Evolutionary conservation across 1,284 basidiomycete genomes (phyloP).

Genomic region (Pseudozyma pruni): DNA sequence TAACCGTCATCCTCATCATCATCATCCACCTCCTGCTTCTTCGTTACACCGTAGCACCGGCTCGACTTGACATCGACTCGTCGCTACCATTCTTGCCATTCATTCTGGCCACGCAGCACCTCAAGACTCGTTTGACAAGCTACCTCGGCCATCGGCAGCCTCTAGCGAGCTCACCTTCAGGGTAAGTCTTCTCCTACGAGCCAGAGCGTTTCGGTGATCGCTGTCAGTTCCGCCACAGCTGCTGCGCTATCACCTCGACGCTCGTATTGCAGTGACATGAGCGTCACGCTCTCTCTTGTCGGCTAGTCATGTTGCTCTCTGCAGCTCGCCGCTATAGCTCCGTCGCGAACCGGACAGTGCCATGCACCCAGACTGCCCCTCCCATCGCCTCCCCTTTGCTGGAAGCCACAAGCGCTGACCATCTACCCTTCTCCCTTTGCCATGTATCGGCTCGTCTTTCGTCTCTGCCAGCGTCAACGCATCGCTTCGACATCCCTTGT

Average conservation of each 20-base stretch:
- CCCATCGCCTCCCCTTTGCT: neutral
- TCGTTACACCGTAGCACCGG: neutral
- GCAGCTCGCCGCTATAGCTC: neutral
- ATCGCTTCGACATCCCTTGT: slow-evolving; percentile 26
- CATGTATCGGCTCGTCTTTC: neutral
- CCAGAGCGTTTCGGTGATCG: too few species aligned
- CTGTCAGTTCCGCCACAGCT: too few species aligned
- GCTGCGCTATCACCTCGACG: too few species aligned
- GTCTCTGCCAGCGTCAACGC: slow-evolving; percentile 9
- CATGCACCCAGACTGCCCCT: neutral
- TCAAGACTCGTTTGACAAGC: neutral
- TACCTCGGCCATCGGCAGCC: neutral
- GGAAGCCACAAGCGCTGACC: slow-evolving; percentile 4
- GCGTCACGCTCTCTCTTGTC: too few species aligned
- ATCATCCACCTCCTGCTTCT: neutral
- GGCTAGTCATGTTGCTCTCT: too few species aligned
- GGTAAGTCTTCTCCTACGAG: too few species aligned
- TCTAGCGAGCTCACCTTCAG: slow-evolving; percentile 4
- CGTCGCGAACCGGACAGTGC: neutral
- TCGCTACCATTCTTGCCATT: slow-evolving; percentile 3
- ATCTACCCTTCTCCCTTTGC: neutral
- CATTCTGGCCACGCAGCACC: slow-evolving; percentile 6
- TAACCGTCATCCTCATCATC: slow-evolving; percentile 6
- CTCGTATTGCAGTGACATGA: too few species aligned
- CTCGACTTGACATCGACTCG: neutral